Percentiles rank a stretch among this genome's conserved stretches.
Evolutionary conservation across 192 early-diverging fungal species (phyloP).

Genomic region (Coemansia sp.): DNA sequence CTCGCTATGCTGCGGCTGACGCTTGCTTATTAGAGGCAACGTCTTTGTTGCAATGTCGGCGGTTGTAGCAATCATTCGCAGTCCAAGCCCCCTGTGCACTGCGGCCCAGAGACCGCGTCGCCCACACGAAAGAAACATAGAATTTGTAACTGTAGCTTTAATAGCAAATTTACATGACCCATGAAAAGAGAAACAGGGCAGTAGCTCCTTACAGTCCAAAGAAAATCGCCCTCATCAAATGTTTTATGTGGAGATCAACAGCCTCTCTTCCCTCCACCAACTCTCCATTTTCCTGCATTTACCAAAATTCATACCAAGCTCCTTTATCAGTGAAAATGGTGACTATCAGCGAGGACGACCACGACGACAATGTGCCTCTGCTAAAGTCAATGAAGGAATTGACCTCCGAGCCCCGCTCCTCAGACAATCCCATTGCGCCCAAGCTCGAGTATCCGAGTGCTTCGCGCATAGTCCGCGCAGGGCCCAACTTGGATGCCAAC

Average conservation of each 20-base stretch:
- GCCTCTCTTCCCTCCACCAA: not conserved
- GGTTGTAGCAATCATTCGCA: conserved; percentile 16
- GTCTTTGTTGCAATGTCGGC: conserved; percentile 34
- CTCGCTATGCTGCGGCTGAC: not conserved
- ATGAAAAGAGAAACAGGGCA: not conserved
- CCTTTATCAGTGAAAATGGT: conserved; percentile 12
- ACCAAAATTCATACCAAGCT: not conserved
- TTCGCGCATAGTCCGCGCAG: conserved; percentile 39
- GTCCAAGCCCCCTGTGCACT: not conserved
- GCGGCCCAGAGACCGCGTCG: not conserved
- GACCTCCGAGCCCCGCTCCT: conserved; percentile 3
- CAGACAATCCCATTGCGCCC: not conserved
- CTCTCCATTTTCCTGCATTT: not conserved
- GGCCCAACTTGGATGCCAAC: conserved; percentile 35
- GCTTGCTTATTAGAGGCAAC: conserved; percentile 20
- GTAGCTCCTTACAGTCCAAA: not conserved
- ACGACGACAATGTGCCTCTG: conserved; percentile 33
- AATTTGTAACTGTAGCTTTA: not conserved
- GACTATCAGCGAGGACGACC: conserved; percentile 33
- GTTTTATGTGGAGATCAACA: not conserved
- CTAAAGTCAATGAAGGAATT: conserved; percentile 20
- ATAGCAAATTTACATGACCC: not conserved
- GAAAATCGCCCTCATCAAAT: not conserved
- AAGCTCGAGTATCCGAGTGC: conserved; percentile 41
- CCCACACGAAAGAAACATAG: not conserved